A percentile compares a stretch with the other conserved stretches of the same genome.
phyloP scores from a whole-genome alignment of 164 flowering plant species.

The Buxus sempervirens region DNA sequence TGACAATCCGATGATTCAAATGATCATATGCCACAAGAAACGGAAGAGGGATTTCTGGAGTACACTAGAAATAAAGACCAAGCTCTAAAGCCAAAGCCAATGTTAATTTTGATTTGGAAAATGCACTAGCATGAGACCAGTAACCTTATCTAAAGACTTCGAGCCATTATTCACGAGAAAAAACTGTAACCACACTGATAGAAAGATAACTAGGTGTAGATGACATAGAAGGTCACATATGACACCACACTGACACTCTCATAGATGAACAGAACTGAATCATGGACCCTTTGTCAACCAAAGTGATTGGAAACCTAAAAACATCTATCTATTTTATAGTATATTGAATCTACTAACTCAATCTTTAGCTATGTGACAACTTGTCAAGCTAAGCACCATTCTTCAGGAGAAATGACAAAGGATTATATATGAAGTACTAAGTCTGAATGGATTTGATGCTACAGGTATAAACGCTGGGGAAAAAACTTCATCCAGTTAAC shows the following conservation, averaged over 20 bases:
- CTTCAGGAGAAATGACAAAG: slow-evolving; percentile 21
- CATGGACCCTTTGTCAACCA: slow-evolving; percentile 2
- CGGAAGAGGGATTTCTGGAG: slow-evolving; percentile 7
- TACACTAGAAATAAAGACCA: slow-evolving; percentile 14
- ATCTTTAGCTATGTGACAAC: slow-evolving; percentile 17
- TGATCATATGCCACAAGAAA: slow-evolving; percentile 11
- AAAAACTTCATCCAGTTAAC: slow-evolving; percentile 19
- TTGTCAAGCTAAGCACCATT: slow-evolving; percentile 17
- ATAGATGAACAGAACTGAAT: slow-evolving; percentile 11
- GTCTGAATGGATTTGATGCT: slow-evolving; percentile 23
- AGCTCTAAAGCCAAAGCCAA: slow-evolving; percentile 40
- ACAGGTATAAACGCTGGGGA: slow-evolving; percentile 18
- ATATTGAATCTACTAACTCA: slow-evolving; percentile 10
- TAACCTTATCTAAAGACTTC: slow-evolving; percentile 24
- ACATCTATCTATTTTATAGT: slow-evolving; percentile 5
- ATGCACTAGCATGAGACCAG: slow-evolving; percentile 21
- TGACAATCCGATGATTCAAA: slow-evolving; percentile 19
- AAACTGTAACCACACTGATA: too few species aligned
- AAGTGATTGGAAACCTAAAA: background rate
- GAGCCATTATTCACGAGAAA: slow-evolving; percentile 14
- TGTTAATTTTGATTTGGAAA: slow-evolving; percentile 25
- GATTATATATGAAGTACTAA: slow-evolving; percentile 18
- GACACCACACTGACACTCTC: slow-evolving; percentile 28
- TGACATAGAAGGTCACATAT: slow-evolving; percentile 8
- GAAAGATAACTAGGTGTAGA: slow-evolving; percentile 9